Evolutionary conservation across 345 rosid species (phyloP), one percentile per base, ranked within the genome.

Genomic region (Acer saccharum): DNA sequence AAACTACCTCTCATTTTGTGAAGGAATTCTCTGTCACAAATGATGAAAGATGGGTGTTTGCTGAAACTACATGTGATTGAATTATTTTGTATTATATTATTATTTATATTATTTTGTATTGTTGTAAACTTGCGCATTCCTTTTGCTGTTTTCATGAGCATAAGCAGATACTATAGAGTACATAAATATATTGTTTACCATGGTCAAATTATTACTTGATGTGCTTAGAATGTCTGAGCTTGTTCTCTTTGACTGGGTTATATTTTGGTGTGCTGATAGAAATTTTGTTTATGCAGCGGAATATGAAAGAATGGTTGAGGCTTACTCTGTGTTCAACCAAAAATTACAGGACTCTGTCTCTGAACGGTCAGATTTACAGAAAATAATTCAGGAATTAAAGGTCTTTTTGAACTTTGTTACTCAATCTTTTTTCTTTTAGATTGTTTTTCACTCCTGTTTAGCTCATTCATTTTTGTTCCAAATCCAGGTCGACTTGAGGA

Each of bases 231-330:
- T 27, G 18, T 29, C 11, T 27, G 63, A 18, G 18, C 44, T 65
- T 50, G n/a, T 60, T 43, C 17, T 39, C 61, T 57, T 13, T 44
- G 46, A 50, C 4, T 7, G 25, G 66, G 23, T 61, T 69, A 29
- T 25, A 25, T 29, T 62, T 21, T 70, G 52, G 21, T n/a, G 2
- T 10, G 4, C 69, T 50, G 21, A 71, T 29, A n/a, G 16, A 46
- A 27, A 74, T 72, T 72, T 17, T 77, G 6, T 79, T 80, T 83
- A 6, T 81, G 87, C 90, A 96, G 99, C 86, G 79, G 97, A 96
- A 76, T 89, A 96, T 86, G 98, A 94, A 76, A 89, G 91, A 83
- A 90, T 92, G 93, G 88, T 76, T 73, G 98, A 92, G 76, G 93
- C 98, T 16, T 91, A 94, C 82, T 82, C 94, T 69, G 46, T 86